Base-by-base conservation (phyloP, 805 yeast species). In the Starmerella cellae region DNA sequence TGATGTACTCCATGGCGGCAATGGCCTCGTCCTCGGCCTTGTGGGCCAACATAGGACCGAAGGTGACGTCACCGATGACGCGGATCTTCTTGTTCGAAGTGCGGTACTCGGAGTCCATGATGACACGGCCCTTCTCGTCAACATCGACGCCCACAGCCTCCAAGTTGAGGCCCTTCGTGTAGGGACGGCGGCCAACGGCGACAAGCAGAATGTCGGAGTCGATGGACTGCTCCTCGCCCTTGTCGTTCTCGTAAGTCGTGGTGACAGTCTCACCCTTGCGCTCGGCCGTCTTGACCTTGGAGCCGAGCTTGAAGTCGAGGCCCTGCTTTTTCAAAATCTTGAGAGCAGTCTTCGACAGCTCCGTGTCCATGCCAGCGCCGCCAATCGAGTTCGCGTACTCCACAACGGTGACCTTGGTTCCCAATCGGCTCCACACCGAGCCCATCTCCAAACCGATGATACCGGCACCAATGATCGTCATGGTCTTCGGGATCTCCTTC, bases 21-120 rank as follows among this genome's bases (percentile, higher is more conserved):
- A 91, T 79, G 67, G 95, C 99, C 73, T 91, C 99, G 65, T 91
- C 99, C 73, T 91, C 99, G 50, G 99, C 99, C 74, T 91, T 91
- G 75, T 91, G 99, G 52, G 99, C 99, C 68, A 91, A 75, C 99
- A 91, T 91, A 57, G 94, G 88, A 56, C 99, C 99, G 58, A 83
- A 91, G 33, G 99, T 91, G 43, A 79, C 96, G 61, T 91, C 99
- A 65, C 99, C 99, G 65, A 91, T 83, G 58, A 85, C 94, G 67
- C 94, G 82, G 63, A 91, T 87, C 68, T 91, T 94, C 43, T 87
- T 80, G 66, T 71, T 75, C 66, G 83, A 87, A 53, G 97, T 81
- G 69, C 83, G 80, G 75, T 75, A 91, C 71, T 88, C 84, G 47
- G 80, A 77, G 65, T 91, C 96, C 59, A 93, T 88, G 43, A 91